A percentile compares a stretch with the other conserved stretches of the same genome.
phyloP scores from a whole-genome alignment of 805 yeast genomes.

The Yueomyces sinensis region DNA sequence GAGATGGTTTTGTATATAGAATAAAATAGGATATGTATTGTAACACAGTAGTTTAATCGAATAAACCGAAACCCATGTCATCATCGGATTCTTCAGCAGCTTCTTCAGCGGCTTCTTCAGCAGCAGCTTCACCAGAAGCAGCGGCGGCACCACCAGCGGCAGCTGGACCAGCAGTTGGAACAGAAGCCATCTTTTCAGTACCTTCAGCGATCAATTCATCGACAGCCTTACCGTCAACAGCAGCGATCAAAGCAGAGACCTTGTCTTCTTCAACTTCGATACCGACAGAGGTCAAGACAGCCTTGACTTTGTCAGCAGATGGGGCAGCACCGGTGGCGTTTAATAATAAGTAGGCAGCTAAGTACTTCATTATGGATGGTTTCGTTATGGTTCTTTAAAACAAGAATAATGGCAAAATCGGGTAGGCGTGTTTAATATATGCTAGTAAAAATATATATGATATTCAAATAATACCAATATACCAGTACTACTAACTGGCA shows the following conservation, averaged over 20 bases:
- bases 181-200: slow-evolving; percentile 89
- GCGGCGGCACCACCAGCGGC: slow-evolving; percentile 47
- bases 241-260: slow-evolving; percentile 63
- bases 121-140: slow-evolving; percentile 33
- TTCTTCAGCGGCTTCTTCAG: slow-evolving; percentile 38
- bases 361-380: slow-evolving; percentile 97
- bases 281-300: slow-evolving; percentile 88
- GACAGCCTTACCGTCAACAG: slow-evolving; percentile 88
- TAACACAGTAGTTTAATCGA: slow-evolving; percentile 40
- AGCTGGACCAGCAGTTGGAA: slow-evolving; percentile 97
- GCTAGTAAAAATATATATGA: too few relatives aligned
- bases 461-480: too few relatives aligned
- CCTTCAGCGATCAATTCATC: slow-evolving; percentile 90
- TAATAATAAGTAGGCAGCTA: slow-evolving; percentile 98
- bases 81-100: slow-evolving; percentile 65
- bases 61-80: slow-evolving; percentile 87
- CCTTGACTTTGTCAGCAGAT: slow-evolving; percentile 80
- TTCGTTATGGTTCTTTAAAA: too few relatives aligned
- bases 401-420: too few relatives aligned
- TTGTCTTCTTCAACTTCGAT: slow-evolving; percentile 88
- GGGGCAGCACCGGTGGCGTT: slow-evolving; percentile 96
- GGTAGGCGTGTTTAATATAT: too few relatives aligned
- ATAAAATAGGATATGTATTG: too few relatives aligned
- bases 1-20: too few relatives aligned
- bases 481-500: too few relatives aligned